Base-by-base conservation (phyloP, 2,329 filamentous ascomycete species). In the Alternaria longipes region DNA sequence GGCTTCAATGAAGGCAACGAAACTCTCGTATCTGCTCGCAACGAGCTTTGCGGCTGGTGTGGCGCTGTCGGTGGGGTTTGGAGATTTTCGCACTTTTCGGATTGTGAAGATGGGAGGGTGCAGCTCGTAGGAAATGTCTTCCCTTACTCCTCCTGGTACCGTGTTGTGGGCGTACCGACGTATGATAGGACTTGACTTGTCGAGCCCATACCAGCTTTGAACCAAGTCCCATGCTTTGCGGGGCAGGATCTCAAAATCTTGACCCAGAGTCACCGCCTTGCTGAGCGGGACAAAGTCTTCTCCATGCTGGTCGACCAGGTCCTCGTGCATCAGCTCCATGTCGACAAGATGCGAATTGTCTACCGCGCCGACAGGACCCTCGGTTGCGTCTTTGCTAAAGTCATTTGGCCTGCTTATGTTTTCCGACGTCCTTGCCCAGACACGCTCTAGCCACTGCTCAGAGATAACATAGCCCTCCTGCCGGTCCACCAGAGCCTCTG, bases 51-150 rank as follows among this genome's bases (percentile, higher is more conserved):
- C 83, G 1, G 93, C 89, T 5, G 86, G 81, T 16, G 86, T 86
- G 38, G 86, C 84, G 56, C 81, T 85, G 11, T 89, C 86, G 70
- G 89, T 89, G 57, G 90, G 79, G 2, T 84, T 80, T 70, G 89
- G 85, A 38, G 87, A 82, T 2, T 86, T 84, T 76, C 89, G 90
- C 2, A 98, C 83, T 67, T 94, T 93, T 74, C 97, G 89, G 62
- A 98, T 84, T 1, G 89, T 92, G 76, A 97, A 92, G 44, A 97
- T 84, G 0, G 92, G 93, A 5, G 94, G 95, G 71, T 93, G 88
- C 41, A 93, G 84, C 79, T 98, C 95, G 76, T 91, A 97, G 70
- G 91, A 83, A 47, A 97, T 81, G 65, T 97, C 92, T 40, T 87
- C 82, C 3, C 81, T 72, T 49, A 61, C 71, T 26, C 84, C 84